Evolutionary conservation across 371 early-diverging fungal genomes (phyloP), one percentile per base, ranked within the genome.

Genomic region (Rhizopus microsporus): DNA sequence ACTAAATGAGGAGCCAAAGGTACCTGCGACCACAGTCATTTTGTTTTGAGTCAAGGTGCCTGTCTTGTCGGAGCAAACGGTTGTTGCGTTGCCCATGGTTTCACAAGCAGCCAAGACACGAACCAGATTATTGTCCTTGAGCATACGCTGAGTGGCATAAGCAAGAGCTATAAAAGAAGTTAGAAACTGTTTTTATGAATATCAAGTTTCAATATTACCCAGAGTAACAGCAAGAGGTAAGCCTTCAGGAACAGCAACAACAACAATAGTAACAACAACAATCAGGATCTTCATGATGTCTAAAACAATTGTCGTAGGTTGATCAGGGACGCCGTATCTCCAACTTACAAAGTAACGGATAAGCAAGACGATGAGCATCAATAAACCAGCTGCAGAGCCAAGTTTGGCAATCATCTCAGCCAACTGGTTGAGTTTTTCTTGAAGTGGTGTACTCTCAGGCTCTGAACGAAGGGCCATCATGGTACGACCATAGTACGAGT

Each of bases 71-170:
- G 88, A 86, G 67, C 92, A 92, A 37, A 93, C 73, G 5, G 88
- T 88, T 13, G 92, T 92, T 15, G 93, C 92, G 61, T 84, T 86
- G 13, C 92, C 91, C 93, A 93, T 93, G 39, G 89, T 91, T 71
- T 93, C 94, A 66, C 94, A 93, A 7, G 94, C 88, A 51, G 84
- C 74, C 30, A 93, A 68, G 23, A 89, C 82, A 31, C 93, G 80
- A 23, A 93, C 94, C 44, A 93, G 66, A 67, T 90, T 91, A 65
- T 91, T 91, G 67, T 93, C 92, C 61, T 85, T 85, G 42, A 88
- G 65, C 94, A 89, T 93, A 12, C 78, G 75, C 5, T 75, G 80
- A 16, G 85, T 84, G 8, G 84, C 86, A 65, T 73, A 85, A 6
- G 86, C 86, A 12, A 87, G 68, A 23, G 87, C 84, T 54, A 95